phyloP scores from a whole-genome alignment of 2,329 filamentous ascomycete species.

The Sclerotiophoma versabilis region DNA sequence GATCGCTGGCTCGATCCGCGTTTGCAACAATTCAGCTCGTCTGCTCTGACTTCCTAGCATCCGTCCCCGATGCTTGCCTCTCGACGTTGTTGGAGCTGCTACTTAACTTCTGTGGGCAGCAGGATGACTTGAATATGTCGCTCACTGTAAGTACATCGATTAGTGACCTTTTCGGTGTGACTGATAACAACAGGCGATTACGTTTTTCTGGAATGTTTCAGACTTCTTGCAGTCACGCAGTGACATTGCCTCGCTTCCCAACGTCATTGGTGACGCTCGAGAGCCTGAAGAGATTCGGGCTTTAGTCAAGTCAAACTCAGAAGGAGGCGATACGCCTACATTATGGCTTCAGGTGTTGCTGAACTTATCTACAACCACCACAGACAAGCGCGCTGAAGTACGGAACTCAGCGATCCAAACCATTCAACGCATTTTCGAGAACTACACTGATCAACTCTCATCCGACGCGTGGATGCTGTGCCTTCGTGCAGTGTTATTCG shows the following conservation, averaged over 20 bases:
- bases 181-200: conserved; percentile 70
- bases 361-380: conserved; percentile 73
- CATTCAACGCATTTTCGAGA: conserved; percentile 87
- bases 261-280: conserved; percentile 21
- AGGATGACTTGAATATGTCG: conserved; percentile 93
- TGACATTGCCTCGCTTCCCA: conserved; percentile 47
- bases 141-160: conserved; percentile 70
- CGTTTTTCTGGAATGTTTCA: conserved; percentile 94
- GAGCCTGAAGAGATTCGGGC: conserved; percentile 61
- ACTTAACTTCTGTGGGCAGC: conserved; percentile 86
- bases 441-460: conserved; percentile 81
- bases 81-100: conserved; percentile 86
- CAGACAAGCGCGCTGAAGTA: conserved; percentile 75
- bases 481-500: conserved; percentile 80
- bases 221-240: conserved; percentile 74
- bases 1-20: conserved; percentile 80
- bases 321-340: conserved; percentile 70
- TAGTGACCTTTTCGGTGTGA: not conserved
- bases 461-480: conserved; percentile 84
- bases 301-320: conserved; percentile 66
- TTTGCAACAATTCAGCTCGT: conserved; percentile 92
- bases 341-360: conserved; percentile 81
- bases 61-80: conserved; percentile 72
- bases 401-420: conserved; percentile 91
- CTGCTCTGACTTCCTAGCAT: conserved; percentile 89